phyloP scores from a whole-genome alignment of 2,329 filamentous ascomycete species.

The Epichloe sp. region DNA sequence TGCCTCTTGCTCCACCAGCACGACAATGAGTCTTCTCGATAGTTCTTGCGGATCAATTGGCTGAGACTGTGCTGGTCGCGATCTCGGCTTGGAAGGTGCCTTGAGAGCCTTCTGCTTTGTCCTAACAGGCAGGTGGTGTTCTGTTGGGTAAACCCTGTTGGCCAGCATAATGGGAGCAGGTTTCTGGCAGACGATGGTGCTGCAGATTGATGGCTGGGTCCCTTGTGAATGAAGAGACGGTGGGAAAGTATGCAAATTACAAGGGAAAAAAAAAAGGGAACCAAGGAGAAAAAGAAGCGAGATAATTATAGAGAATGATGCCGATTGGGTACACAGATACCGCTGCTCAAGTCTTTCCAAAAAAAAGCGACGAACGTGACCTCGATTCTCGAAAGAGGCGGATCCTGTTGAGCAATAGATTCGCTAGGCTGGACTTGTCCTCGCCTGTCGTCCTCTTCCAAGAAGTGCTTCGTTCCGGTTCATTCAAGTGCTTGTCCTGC shows the following conservation, averaged over 20 bases:
- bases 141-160: conserved; percentile 4
- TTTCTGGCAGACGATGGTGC: background rate
- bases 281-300: background rate
- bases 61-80: conserved; percentile 13
- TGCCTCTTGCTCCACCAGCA: conserved; percentile 37
- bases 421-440: background rate
- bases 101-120: background rate
- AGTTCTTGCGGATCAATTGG: conserved; percentile 43
- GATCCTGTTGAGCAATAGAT: background rate
- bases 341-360: background rate
- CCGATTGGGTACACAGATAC: background rate
- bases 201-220: background rate
- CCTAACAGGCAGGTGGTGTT: conserved; percentile 2
- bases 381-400: background rate
- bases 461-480: background rate
- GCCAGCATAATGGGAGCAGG: conserved; percentile 5
- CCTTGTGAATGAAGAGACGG: background rate
- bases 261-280: background rate
- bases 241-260: background rate
- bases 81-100: conserved; percentile 3
- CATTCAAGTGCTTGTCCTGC: background rate
- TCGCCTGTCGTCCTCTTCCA: background rate
- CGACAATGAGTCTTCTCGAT: conserved; percentile 34
- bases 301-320: background rate
- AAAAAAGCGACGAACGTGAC: background rate